These are phyloP conservation scores for Rosa chinensis DNA, from an alignment of 306 rosid species.

Conservation along the genomic window DNA sequence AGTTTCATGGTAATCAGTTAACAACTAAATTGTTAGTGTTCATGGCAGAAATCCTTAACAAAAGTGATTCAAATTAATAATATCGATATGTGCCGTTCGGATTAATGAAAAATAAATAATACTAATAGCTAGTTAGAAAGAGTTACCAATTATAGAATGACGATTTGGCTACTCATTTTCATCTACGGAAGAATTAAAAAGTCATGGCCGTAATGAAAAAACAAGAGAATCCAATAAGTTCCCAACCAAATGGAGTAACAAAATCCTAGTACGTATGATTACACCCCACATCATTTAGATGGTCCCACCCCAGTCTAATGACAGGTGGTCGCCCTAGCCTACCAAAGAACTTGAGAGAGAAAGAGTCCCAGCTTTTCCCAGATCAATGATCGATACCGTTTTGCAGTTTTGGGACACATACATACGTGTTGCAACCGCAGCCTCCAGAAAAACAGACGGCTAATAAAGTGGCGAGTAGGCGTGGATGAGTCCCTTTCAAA, in stretches of 20 bases:
- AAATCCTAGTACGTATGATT: slow-evolving; percentile 5
- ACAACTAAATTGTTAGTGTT: too few relatives aligned
- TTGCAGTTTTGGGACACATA: neutral
- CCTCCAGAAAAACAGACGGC: neutral
- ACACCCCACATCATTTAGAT: neutral
- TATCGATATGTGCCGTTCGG: too few relatives aligned
- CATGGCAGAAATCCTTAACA: too few relatives aligned
- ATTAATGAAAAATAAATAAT: too few relatives aligned
- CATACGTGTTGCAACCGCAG: neutral
- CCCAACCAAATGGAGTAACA: neutral
- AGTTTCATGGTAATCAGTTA: too few relatives aligned
- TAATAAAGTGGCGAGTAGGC: neutral
- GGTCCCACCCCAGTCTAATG: neutral
- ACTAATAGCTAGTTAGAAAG: too few relatives aligned
- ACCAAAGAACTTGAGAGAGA: neutral
- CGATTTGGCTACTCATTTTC: too few relatives aligned
- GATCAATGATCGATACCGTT: neutral
- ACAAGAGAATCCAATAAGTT: neutral
- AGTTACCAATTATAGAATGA: too few relatives aligned
- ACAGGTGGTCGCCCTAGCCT: too few relatives aligned
- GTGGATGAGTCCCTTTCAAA: neutral
- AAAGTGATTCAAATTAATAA: too few relatives aligned
- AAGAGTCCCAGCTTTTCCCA: neutral
- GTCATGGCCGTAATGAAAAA: neutral
- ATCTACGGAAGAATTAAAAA: too few relatives aligned